A percentile compares a stretch with the other conserved stretches of the same genome.
phyloP scores from a whole-genome alignment of 129 eudicot genomes.

The Lactuca sativa region DNA sequence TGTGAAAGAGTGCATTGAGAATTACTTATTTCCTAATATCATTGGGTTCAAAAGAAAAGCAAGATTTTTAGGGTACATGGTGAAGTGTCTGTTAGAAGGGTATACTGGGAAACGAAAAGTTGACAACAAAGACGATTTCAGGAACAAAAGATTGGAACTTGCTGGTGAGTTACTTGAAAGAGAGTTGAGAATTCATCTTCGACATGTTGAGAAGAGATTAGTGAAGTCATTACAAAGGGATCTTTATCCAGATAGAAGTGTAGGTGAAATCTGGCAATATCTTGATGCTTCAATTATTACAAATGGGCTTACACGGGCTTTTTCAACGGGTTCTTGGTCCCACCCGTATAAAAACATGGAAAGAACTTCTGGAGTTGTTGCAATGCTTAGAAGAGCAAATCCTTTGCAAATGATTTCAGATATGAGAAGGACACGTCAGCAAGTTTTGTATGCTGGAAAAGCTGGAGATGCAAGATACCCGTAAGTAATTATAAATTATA shows the following conservation, averaged over 20 bases:
- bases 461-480: conserved; percentile 99
- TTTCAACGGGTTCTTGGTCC: conserved; percentile 87
- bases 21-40: conserved; percentile 51
- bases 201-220: conserved; percentile 77
- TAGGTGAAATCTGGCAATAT: conserved; percentile 63
- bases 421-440: conserved; percentile 89
- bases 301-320: conserved; percentile 88
- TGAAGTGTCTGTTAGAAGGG: conserved; percentile 66
- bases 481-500: conserved; percentile 41
- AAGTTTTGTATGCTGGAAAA: conserved; percentile 77
- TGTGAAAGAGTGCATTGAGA: conserved; percentile 46
- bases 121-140: conserved; percentile 80
- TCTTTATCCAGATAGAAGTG: conserved; percentile 56
- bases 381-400: conserved; percentile 80
- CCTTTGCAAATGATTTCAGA: conserved; percentile 77
- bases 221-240: conserved; percentile 78
- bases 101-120: conserved; percentile 63
- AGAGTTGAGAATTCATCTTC: conserved; percentile 61
- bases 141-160: conserved; percentile 81
- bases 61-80: conserved; percentile 80
- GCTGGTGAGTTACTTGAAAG: conserved; percentile 88
- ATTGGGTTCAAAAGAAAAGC: conserved; percentile 52
- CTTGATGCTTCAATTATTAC: conserved; percentile 83
- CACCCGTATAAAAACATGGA: conserved; percentile 73
- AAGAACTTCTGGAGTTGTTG: conserved; percentile 75